Conservation (phyloP, 148 eudicot genomes). For the Talinum fruticosum region DNA sequence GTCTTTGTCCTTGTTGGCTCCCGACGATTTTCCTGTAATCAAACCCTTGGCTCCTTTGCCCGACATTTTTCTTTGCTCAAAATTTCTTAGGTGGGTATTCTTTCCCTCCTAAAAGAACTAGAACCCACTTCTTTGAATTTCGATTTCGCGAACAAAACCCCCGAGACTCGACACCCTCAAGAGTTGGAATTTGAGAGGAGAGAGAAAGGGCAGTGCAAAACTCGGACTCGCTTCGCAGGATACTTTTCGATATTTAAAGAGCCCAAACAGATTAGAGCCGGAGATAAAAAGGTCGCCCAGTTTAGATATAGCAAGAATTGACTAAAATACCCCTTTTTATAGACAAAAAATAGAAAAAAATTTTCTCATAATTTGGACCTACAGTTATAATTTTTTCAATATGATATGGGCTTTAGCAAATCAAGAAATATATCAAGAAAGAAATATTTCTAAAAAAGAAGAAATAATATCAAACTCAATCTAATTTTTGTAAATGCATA, state of each 20-base stretch:
- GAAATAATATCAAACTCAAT: no score
- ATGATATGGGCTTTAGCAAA: no score
- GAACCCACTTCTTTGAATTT: slow-evolving; percentile 1
- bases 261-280: neutral
- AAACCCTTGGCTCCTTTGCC: slow-evolving; percentile 78
- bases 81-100: neutral
- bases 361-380: neutral
- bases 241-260: neutral
- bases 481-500: no score
- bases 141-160: neutral
- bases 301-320: neutral
- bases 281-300: neutral
- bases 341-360: no score
- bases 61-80: slow-evolving; percentile 42
- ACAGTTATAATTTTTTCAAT: no score
- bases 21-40: slow-evolving; percentile 43
- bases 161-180: neutral
- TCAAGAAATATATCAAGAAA: no score
- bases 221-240: neutral
- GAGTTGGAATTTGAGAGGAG: slow-evolving; percentile 9
- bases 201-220: neutral
- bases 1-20: slow-evolving; percentile 47
- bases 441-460: no score
- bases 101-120: slow-evolving; percentile 17
- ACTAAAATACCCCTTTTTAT: neutral